A percentile compares a stretch with the other conserved stretches of the same genome.
phyloP scores from a whole-genome alignment of 2,329 filamentous ascomycete genomes.

The Ascochyta rabiei region DNA sequence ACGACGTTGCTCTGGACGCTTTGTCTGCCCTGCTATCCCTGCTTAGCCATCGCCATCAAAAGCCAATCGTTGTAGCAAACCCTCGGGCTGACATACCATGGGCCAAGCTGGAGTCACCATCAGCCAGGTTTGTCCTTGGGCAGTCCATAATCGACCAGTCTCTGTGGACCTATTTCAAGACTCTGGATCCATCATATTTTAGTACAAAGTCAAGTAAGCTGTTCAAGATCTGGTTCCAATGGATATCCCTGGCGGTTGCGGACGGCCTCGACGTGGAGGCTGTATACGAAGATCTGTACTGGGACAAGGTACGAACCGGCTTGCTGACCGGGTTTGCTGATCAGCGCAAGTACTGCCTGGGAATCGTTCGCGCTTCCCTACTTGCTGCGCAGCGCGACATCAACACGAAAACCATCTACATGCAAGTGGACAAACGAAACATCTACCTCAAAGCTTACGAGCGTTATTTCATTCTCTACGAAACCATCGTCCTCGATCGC shows the following conservation, averaged over 20 bases:
- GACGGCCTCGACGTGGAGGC: conserved; percentile 27
- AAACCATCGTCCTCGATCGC: conserved; percentile 56
- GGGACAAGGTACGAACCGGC: conserved; percentile 47
- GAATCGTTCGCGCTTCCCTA: conserved; percentile 52
- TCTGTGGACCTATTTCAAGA: conserved; percentile 30
- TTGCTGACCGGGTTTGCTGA: conserved; percentile 53
- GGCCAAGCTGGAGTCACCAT: background rate
- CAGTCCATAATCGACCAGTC: conserved; percentile 25
- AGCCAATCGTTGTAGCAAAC: conserved; percentile 12
- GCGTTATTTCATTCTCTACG: conserved; percentile 53
- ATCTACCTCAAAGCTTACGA: conserved; percentile 46
- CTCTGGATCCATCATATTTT: conserved; percentile 28
- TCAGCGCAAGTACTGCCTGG: conserved; percentile 54
- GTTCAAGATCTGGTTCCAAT: conserved; percentile 47
- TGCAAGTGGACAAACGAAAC: conserved; percentile 21
- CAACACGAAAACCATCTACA: conserved; percentile 30
- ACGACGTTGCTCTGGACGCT: conserved; percentile 31
- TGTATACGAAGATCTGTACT: conserved; percentile 46
- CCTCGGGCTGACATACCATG: conserved; percentile 1
- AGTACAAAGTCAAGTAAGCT: conserved; percentile 27
- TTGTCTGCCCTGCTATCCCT: conserved; percentile 37
- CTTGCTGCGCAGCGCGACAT: conserved; percentile 35
- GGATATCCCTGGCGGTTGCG: conserved; percentile 32
- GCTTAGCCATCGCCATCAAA: conserved; percentile 6
- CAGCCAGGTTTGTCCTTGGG: conserved; percentile 5